Base-by-base conservation (phyloP, 78 protist genomes). In the Corallochytrium limacisporum region DNA sequence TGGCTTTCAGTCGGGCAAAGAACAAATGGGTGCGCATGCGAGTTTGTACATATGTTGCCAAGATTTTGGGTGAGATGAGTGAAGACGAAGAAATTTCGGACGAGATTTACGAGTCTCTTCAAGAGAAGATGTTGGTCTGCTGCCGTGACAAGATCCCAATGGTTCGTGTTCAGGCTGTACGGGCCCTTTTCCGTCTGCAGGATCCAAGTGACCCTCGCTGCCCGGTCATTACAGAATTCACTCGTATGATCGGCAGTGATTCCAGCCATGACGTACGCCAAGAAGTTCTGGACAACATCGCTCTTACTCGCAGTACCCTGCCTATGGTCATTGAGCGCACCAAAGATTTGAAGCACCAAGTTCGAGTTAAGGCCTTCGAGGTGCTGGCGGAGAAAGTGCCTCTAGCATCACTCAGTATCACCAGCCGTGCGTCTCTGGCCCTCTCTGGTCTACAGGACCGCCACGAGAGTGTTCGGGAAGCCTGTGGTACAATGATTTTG, bases 11-110 rank as follows among this genome's bases (percentile, higher is more conserved):
- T 15, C 38, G 13, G 3, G 55, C 75, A 9, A 24, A 46, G 31
- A 67, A 71, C 51, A 71, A 71, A 62, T 56, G 62, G 1, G 77
- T 71, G 44, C 60, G 77, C 50, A 59, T 71, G 51, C 55, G 77
- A 39, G 68, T 24, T 29, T 32, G 67, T 16, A 65, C 55, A 33
- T 1, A 46, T 1, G 43, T 71, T 1, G 24, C 29, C 1, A n/a
- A 20, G 26, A 7, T 59, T 43, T 22, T 71, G 33, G 13, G 40
- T n/a, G 20, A 22, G 6, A 22, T 62, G 33, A 12, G 32, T 13
- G 77, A 71, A 18, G 77, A 51, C n/a, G 77, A 71, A 6, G 77
- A 39, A 13, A 20, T 43, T 0, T 71, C 36, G 33, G 62, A 37
- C 4, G 40, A 35, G 4, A 1, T 71, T 35, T 9, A 51, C 31